Conservation (phyloP, 2,329 filamentous ascomycete genomes). For the Cytospora mali region DNA sequence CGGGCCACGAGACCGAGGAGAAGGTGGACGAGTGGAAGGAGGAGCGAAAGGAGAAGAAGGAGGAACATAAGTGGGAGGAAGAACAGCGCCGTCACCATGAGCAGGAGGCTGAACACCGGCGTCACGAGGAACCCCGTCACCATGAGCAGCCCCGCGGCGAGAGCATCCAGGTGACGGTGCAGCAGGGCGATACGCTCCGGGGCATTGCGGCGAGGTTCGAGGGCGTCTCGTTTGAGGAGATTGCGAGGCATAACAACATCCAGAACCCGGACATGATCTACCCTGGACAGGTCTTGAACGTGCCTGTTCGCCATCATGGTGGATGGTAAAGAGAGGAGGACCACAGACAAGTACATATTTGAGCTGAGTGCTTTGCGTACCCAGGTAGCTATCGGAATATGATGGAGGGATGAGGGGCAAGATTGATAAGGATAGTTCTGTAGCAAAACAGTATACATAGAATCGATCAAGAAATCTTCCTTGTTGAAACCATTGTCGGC, state of each 20-base stretch:
- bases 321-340: neutral
- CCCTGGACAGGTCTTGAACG: constrained; percentile 43
- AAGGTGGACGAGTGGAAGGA: constrained; percentile 44
- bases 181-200: constrained; percentile 46
- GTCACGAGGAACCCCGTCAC: constrained; percentile 17
- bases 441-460: too few species aligned
- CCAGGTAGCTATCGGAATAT: too few species aligned
- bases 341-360: too few species aligned
- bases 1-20: constrained; percentile 47
- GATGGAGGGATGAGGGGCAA: too few species aligned
- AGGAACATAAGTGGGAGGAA: constrained; percentile 34
- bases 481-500: too few species aligned
- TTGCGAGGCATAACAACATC: constrained; percentile 44
- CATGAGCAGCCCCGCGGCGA: constrained; percentile 29
- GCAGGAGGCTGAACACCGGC: constrained; percentile 8
- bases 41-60: constrained; percentile 44
- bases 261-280: constrained; percentile 47
- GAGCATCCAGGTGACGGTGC: constrained; percentile 39
- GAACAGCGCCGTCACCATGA: constrained; percentile 27
- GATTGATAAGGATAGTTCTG: too few species aligned
- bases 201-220: constrained; percentile 40
- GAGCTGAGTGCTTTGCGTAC: neutral
- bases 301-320: constrained; percentile 37
- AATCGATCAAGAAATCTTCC: too few species aligned
- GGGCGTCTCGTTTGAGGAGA: constrained; percentile 40